Evolutionary conservation across 139 green algal species (phyloP).

Genomic region (Spirogloea muscicola): DNA sequence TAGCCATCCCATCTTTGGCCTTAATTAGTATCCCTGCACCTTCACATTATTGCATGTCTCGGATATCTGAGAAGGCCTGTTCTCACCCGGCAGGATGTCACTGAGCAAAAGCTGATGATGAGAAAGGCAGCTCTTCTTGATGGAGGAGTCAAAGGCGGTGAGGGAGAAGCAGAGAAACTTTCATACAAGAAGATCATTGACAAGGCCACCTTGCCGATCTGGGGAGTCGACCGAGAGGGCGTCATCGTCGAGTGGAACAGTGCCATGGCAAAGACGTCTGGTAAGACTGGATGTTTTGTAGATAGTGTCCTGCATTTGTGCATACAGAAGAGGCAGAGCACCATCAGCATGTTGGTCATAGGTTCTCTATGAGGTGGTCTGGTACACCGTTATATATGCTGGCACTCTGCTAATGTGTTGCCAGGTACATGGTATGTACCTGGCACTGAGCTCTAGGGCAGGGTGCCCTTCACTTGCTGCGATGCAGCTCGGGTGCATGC

Average conservation of each 20-base stretch:
- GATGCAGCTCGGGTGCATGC: neutral
- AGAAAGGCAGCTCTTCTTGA: too few relatives aligned
- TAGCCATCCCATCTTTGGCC: too few relatives aligned
- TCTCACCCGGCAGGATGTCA: constrained; percentile 33
- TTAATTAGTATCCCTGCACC: too few relatives aligned
- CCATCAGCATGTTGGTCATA: constrained; percentile 24
- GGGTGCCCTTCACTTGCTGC: neutral
- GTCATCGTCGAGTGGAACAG: neutral
- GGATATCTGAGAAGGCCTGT: too few relatives aligned
- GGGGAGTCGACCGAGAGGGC: neutral
- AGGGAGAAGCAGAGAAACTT: neutral
- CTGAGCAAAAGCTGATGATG: constrained; percentile 33
- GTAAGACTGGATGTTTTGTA: constrained; percentile 2
- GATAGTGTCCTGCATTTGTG: neutral
- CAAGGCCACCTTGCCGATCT: neutral
- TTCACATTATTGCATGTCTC: too few relatives aligned
- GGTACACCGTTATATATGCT: neutral
- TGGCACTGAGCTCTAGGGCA: neutral
- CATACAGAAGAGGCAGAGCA: neutral
- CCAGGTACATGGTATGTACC: neutral
- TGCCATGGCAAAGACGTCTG: neutral
- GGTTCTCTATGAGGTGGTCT: neutral
- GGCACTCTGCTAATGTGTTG: neutral
- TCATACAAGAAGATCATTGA: constrained; percentile 29
- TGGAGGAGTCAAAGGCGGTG: constrained; percentile 7